Base-by-base conservation (phyloP, 1,284 basidiomycete genomes). In the Ceratobasidium sp. region DNA sequence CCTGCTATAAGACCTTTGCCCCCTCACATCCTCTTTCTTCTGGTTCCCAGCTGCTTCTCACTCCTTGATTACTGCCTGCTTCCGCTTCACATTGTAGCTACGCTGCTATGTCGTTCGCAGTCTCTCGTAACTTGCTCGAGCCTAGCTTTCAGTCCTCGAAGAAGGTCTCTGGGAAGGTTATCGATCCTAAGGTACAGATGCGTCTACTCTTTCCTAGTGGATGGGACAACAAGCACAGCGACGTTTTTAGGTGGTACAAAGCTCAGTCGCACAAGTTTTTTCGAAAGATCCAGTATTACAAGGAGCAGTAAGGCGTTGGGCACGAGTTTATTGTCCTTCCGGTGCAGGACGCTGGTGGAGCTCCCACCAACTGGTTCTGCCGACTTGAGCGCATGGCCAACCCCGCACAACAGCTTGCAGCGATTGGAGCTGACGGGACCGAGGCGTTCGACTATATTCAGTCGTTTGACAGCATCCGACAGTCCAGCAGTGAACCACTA, bases 231-330 rank as follows among this genome's bases (percentile, higher is more conserved):
- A 4, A 23, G 21, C 3, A 49, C 21, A 49, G 46, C 46, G 7
- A 4, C 16, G 16, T 49, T 23, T 49, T 49, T 23, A 18, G 16
- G 46, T 49, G 46, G 46, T 49, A 49, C 16, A 23, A 49, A 6
- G 16, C 16, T 14, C 46, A 49, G 21, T 14, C 7, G 16, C 16
- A 49, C 46, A 49, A 49, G 46, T 49, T 6, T 18, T 49, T 49
- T 49, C 46, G 21, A 14, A 49, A 6, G 46, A 76, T 59, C 35
- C 57, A 38, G 32, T 59, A 59, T 21, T 41, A 18, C 28, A 59
- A 59, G 57, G 21, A 21, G 6, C 21, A 21, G 30, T 11, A 35
- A 8, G 7, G 57, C 16, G 57, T 59, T 7, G 8, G 30, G 35
- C 57, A 59, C 32, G 57, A 59, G 35, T 38, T 18, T 41, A 59